A percentile compares a stretch with the other conserved stretches of the same genome.
These are phyloP conservation scores for Debaryomycetaceae sp. DNA, from an alignment of 1,139 yeast species.

Conservation along the genomic window DNA sequence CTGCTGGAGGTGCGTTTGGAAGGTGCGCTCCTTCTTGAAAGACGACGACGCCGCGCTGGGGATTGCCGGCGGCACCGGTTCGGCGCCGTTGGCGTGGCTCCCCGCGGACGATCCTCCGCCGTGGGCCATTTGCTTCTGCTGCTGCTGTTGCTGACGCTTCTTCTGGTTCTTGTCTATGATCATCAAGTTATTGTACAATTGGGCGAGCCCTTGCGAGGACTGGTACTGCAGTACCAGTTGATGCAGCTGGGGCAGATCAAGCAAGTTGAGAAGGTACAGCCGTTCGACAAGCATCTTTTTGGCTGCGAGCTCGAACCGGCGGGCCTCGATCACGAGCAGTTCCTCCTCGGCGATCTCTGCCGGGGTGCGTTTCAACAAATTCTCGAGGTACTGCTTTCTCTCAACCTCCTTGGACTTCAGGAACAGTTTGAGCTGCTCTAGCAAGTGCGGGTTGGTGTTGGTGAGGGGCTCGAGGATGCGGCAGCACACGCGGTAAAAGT, in stretches of 20 bases:
- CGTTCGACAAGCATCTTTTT: conserved; percentile 85
- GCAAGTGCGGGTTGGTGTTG: conserved; percentile 41
- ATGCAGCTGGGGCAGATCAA: conserved; percentile 86
- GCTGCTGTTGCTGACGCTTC: conserved; percentile 37
- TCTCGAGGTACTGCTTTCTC: conserved; percentile 75
- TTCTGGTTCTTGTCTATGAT: conserved; percentile 64
- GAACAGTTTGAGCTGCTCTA: conserved; percentile 50
- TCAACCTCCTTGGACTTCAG: conserved; percentile 67
- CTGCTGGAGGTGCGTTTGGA: conserved; percentile 50
- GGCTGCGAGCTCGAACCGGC: conserved; percentile 89
- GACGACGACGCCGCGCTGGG: conserved; percentile 55
- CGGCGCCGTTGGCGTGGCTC: conserved; percentile 17
- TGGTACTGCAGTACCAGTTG: conserved; percentile 74
- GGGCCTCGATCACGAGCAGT: conserved; percentile 85
- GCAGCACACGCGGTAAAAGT: conserved; percentile 54
- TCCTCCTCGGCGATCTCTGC: conserved; percentile 98
- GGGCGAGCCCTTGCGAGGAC: conserved; percentile 86
- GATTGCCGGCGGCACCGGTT: conserved; percentile 58
- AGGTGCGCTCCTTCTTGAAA: conserved; percentile 46
- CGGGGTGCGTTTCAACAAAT: conserved; percentile 77
- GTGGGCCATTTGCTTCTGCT: conserved; percentile 35
- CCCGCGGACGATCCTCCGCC: conserved; percentile 2
- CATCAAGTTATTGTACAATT: conserved; percentile 76
- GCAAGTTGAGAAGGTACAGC: conserved; percentile 66
- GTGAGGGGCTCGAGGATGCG: conserved; percentile 44